These are phyloP conservation scores for Saccharomycopsis schoenii DNA, from an alignment of 805 yeast genomes.

Conservation along the genomic window DNA sequence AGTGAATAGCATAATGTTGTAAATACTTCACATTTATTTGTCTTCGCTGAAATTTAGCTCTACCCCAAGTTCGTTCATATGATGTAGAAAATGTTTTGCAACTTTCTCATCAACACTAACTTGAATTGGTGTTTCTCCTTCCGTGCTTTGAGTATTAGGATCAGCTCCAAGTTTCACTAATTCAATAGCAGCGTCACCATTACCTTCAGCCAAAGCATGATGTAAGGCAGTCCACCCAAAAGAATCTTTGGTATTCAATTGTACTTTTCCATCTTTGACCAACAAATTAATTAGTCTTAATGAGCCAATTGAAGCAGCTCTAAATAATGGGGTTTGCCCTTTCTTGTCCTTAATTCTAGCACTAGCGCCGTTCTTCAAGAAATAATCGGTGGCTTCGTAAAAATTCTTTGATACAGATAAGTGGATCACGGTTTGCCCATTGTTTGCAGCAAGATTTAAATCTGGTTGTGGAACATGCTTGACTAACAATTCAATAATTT, in stretches of 20 bases:
- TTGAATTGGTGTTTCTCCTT: slow-evolving; percentile 45
- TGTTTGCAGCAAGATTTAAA: slow-evolving; percentile 48
- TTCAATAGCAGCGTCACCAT: slow-evolving; percentile 60
- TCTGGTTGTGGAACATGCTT: slow-evolving; percentile 45
- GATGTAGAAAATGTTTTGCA: slow-evolving; percentile 27
- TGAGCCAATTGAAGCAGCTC: slow-evolving; percentile 78
- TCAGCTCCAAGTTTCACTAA: slow-evolving; percentile 66
- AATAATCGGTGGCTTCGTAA: slow-evolving; percentile 38
- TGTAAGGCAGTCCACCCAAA: slow-evolving; percentile 80
- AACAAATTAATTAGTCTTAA: slow-evolving; percentile 45
- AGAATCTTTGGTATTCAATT: slow-evolving; percentile 57
- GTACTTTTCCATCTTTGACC: slow-evolving; percentile 42
- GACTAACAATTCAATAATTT: slow-evolving; percentile 42
- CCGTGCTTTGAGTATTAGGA: slow-evolving; percentile 32
- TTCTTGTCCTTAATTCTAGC: slow-evolving; percentile 57
- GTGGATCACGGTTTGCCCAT: slow-evolving; percentile 69
- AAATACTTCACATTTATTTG: neutral
- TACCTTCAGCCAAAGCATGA: slow-evolving; percentile 87
- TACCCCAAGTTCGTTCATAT: slow-evolving; percentile 7
- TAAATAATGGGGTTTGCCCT: slow-evolving; percentile 59
- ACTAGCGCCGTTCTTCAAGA: slow-evolving; percentile 52
- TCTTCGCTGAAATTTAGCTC: neutral
- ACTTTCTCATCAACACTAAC: slow-evolving; percentile 49
- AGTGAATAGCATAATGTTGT: too few relatives aligned
- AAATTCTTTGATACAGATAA: slow-evolving; percentile 67